phyloP scores from a whole-genome alignment of 805 yeast species.

The Ogataea haglerorum region DNA sequence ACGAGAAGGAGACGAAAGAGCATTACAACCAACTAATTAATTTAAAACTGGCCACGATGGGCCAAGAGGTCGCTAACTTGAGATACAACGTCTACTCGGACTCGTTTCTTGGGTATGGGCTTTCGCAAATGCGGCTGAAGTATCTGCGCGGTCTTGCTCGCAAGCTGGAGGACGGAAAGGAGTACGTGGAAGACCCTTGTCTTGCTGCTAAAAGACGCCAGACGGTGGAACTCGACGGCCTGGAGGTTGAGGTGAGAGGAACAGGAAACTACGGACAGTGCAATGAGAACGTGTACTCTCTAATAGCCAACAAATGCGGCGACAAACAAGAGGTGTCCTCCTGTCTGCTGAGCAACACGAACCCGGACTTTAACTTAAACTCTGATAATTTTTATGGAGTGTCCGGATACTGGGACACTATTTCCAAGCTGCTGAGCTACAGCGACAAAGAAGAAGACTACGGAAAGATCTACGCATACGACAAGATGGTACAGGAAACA shows the following conservation, averaged over 20 bases:
- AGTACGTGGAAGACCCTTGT: conserved; percentile 49
- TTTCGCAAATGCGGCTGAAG: conserved; percentile 49
- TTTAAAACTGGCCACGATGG: conserved; percentile 39
- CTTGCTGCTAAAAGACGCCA: conserved; percentile 43
- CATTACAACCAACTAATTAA: conserved; percentile 45
- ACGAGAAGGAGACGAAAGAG: conserved; percentile 40
- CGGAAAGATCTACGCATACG: conserved; percentile 43
- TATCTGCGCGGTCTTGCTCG: conserved; percentile 38
- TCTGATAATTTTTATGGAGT: conserved; percentile 59
- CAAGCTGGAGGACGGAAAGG: conserved; percentile 9
- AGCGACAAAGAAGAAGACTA: conserved; percentile 22
- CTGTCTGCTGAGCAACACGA: conserved; percentile 49
- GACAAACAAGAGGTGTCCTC: conserved; percentile 34
- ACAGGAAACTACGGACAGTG: conserved; percentile 51
- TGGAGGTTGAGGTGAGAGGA: conserved; percentile 39
- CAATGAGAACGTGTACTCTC: conserved; percentile 43
- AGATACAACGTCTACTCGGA: conserved; percentile 47
- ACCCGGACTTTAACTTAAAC: conserved; percentile 57
- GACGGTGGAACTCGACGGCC: conserved; percentile 11
- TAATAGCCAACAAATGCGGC: conserved; percentile 32
- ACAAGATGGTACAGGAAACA: conserved; percentile 42
- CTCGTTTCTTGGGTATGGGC: conserved; percentile 59
- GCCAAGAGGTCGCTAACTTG: conserved; percentile 24
- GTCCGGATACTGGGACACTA: conserved; percentile 65
- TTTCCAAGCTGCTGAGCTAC: conserved; percentile 43